Evolutionary conservation across 225 moss, liverwort and hornwort species (phyloP).

Genomic region (Anthoceros angustus): DNA sequence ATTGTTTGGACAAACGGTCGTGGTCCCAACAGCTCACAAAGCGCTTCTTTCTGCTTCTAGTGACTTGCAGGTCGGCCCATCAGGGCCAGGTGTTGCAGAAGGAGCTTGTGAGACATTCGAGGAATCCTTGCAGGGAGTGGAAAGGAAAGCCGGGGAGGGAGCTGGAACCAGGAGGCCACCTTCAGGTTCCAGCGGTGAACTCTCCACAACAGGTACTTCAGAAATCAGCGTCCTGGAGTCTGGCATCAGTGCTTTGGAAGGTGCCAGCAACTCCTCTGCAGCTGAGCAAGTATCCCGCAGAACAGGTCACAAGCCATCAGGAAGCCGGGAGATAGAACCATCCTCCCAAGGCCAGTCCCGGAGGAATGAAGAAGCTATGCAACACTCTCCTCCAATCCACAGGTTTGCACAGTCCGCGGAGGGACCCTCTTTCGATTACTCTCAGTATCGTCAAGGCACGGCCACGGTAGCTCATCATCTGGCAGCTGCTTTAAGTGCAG

Average conservation of each 20-base stretch:
- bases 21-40: conserved; percentile 3
- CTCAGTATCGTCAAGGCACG: conserved; percentile 12
- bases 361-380: conserved; percentile 1
- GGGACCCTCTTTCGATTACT: conserved; percentile 4
- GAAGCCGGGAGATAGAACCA: conserved; percentile 20
- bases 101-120: background rate
- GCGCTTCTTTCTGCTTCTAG: background rate
- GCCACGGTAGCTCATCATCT: conserved; percentile 8
- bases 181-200: background rate
- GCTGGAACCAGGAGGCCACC: background rate
- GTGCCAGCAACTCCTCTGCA: background rate
- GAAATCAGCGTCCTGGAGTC: background rate
- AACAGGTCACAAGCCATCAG: conserved; percentile 25
- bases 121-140: background rate
- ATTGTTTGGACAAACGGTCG: background rate
- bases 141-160: background rate
- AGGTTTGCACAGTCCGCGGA: background rate
- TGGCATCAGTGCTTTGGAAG: background rate
- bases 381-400: conserved; percentile 15
- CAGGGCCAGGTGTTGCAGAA: background rate
- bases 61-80: background rate
- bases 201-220: background rate
- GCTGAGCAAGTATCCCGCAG: conserved; percentile 7
- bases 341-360: conserved; percentile 13
- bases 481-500: conserved; percentile 9